phyloP scores from a whole-genome alignment of 371 early-diverging fungal species.

The Syncephalis plumigaleata region DNA sequence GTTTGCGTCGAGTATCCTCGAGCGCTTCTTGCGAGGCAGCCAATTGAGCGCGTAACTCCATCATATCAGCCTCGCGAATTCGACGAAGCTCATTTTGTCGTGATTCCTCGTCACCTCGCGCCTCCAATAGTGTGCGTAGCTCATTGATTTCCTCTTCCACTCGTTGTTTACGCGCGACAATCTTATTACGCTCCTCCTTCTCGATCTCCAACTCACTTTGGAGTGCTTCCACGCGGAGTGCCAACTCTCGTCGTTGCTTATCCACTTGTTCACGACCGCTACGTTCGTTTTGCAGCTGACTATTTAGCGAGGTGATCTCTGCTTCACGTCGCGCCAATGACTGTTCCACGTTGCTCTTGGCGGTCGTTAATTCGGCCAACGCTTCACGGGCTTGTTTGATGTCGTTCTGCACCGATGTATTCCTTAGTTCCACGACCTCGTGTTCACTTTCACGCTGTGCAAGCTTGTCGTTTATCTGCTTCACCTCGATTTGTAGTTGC shows the following conservation, averaged over 20 bases:
- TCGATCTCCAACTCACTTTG: constrained; percentile 45
- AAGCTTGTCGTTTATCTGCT: constrained; percentile 35
- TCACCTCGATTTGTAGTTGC: constrained; percentile 20
- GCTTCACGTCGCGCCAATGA: constrained; percentile 20
- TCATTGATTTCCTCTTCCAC: constrained; percentile 42
- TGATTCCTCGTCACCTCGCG: constrained; percentile 54
- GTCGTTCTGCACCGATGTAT: constrained; percentile 24
- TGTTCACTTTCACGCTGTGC: constrained; percentile 10
- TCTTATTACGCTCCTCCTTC: constrained; percentile 31
- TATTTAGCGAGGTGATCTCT: constrained; percentile 28
- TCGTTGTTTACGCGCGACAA: constrained; percentile 27
- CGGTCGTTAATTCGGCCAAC: constrained; percentile 21
- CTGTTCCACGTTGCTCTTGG: constrained; percentile 30
- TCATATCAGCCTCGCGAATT: constrained; percentile 62
- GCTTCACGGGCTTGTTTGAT: constrained; percentile 29
- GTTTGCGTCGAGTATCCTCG: constrained; percentile 35
- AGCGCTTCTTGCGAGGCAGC: constrained; percentile 28
- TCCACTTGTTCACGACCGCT: constrained; percentile 26
- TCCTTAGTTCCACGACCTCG: constrained; percentile 20
- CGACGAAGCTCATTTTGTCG: constrained; percentile 45
- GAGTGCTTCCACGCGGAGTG: constrained; percentile 32
- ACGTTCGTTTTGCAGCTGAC: constrained; percentile 23
- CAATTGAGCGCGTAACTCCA: constrained; percentile 39
- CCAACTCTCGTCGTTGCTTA: constrained; percentile 34
- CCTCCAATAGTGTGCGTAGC: constrained; percentile 39